Conservation (phyloP, 2,329 filamentous ascomycete genomes). For the Metarhizium sp. region DNA sequence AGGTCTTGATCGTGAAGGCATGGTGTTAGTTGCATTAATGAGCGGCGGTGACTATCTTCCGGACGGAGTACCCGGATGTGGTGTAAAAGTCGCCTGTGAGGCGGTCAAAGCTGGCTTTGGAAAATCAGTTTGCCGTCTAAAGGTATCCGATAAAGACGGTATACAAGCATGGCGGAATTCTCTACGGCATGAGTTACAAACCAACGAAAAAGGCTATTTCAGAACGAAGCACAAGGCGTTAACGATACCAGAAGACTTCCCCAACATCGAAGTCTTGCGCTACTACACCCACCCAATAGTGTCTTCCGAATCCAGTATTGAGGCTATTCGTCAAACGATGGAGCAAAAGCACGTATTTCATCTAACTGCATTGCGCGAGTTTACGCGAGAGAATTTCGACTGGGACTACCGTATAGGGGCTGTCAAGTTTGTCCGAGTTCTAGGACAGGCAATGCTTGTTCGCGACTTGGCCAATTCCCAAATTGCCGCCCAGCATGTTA, state of each 20-base stretch:
- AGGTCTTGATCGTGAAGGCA: constrained; percentile 72
- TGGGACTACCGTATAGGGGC: constrained; percentile 75
- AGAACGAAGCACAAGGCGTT: constrained; percentile 64
- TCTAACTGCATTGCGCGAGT: constrained; percentile 53
- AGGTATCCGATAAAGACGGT: constrained; percentile 46
- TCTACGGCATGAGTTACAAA: constrained; percentile 65
- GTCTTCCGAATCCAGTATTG: constrained; percentile 48
- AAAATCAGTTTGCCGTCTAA: constrained; percentile 58
- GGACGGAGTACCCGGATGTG: constrained; percentile 78
- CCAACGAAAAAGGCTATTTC: constrained; percentile 79
- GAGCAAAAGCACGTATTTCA: constrained; percentile 15
- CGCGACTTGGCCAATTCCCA: constrained; percentile 36
- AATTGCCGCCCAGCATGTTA: constrained; percentile 39
- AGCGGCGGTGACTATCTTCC: constrained; percentile 92
- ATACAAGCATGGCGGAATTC: constrained; percentile 62
- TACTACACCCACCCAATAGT: constrained; percentile 87
- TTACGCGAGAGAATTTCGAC: constrained; percentile 72
- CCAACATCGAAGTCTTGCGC: constrained; percentile 65
- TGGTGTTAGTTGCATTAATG: constrained; percentile 90
- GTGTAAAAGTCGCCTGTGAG: constrained; percentile 80
- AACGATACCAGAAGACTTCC: constrained; percentile 71
- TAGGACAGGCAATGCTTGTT: constrained; percentile 68
- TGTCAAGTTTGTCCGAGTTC: constrained; percentile 70
- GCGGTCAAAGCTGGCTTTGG: constrained; percentile 86
- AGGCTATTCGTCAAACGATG: constrained; percentile 16